Evolutionary conservation across 306 rosid species (phyloP).

Genomic region (Pyrus pyrifolia): DNA sequence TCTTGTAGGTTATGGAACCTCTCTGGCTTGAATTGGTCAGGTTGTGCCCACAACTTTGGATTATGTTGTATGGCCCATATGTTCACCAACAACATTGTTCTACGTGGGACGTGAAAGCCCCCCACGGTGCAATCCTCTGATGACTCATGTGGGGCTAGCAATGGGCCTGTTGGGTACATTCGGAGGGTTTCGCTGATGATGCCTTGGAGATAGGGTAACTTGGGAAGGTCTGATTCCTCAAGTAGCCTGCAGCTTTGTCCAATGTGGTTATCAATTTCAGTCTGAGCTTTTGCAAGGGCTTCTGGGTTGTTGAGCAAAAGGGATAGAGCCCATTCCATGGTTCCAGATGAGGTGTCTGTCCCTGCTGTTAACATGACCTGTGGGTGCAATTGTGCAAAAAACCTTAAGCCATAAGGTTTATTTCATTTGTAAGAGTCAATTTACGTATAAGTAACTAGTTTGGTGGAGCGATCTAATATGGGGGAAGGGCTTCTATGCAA

Average conservation of each 20-base stretch:
- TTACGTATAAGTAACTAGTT: background rate
- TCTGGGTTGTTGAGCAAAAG: constrained; percentile 31
- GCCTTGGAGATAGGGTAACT: constrained; percentile 23
- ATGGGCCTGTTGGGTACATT: constrained; percentile 28
- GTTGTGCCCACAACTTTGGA: constrained; percentile 23
- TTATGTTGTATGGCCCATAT: constrained; percentile 38
- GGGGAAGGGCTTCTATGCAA: background rate
- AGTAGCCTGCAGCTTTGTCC: constrained; percentile 12
- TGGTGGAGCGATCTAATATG: background rate
- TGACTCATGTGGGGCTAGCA: constrained; percentile 27
- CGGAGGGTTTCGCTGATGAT: constrained; percentile 31
- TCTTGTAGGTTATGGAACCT: constrained; percentile 5
- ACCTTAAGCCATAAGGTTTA: background rate
- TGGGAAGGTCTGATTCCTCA: constrained; percentile 24
- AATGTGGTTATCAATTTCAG: constrained; percentile 10
- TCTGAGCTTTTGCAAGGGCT: background rate
- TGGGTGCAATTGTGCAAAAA: background rate
- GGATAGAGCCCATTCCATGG: constrained; percentile 38
- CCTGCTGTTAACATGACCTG: constrained; percentile 30
- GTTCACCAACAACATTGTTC: constrained; percentile 36
- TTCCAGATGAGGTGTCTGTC: constrained; percentile 19
- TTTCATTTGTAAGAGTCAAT: background rate
- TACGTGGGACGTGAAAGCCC: constrained; percentile 27
- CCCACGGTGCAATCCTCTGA: constrained; percentile 23
- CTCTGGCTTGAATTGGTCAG: constrained; percentile 25